Conservation (phyloP, 2,329 filamentous ascomycete genomes). For the Epichloe glyceriae region DNA sequence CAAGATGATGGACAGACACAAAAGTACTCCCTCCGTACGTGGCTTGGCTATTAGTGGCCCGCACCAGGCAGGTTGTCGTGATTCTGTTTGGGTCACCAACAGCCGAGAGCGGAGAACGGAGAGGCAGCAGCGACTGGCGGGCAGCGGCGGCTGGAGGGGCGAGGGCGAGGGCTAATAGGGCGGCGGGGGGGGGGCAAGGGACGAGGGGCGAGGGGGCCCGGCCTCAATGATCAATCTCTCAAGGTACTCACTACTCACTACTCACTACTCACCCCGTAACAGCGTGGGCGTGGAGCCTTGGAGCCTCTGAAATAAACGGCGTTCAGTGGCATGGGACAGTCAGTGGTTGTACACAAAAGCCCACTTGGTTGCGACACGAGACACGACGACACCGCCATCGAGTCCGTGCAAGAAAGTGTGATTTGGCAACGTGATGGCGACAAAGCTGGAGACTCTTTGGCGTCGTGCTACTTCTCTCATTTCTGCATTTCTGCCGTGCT, state of each 20-base stretch:
- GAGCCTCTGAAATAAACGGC: background rate
- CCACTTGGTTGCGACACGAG: slow-evolving; percentile 3
- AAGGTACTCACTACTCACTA: no score
- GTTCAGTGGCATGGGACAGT: background rate
- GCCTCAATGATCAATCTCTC: no score
- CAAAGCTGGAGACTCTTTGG: background rate
- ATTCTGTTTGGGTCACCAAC: slow-evolving; percentile 5
- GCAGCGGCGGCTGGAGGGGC: background rate
- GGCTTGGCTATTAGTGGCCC: slow-evolving; percentile 1
- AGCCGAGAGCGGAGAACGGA: slow-evolving; percentile 9
- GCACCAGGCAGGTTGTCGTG: slow-evolving; percentile 2
- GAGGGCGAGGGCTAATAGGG: no score
- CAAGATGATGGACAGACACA: background rate
- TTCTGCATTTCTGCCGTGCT: background rate
- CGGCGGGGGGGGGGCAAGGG: no score
- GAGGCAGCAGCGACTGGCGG: slow-evolving; percentile 5
- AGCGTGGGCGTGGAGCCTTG: no score
- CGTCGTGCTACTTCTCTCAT: background rate
- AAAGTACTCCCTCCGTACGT: background rate
- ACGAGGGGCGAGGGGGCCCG: no score
- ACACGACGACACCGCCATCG: background rate
- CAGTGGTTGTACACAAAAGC: background rate
- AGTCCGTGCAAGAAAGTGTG: slow-evolving; percentile 1
- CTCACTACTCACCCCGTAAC: no score
- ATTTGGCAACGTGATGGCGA: slow-evolving; percentile 3